These are phyloP conservation scores for Rhizoclosmatium sp. DNA, from an alignment of 192 early-diverging fungal species.

Conservation along the genomic window DNA sequence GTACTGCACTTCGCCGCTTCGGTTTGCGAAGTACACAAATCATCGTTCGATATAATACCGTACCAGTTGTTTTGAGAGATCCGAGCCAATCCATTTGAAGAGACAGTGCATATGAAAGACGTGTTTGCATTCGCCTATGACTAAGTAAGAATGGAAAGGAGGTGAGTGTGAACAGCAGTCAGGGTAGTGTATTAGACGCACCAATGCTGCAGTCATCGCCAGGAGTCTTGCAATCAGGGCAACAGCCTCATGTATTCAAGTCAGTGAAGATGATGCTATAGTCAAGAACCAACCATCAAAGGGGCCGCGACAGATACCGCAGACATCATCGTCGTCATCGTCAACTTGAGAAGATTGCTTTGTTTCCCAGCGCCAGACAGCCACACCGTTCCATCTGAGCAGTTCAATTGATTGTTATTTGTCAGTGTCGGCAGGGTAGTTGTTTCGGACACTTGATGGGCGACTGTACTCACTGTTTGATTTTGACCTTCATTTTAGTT, in stretches of 20 bases:
- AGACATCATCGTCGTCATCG: slow-evolving; percentile 85
- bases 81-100: slow-evolving; percentile 51
- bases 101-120: slow-evolving; percentile 96
- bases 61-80: slow-evolving; percentile 2
- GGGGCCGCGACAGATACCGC: slow-evolving; percentile 87
- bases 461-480: background rate
- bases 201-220: slow-evolving; percentile 50
- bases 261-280: background rate
- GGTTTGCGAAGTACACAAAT: too few species aligned
- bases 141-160: slow-evolving; percentile 37
- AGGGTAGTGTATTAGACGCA: background rate
- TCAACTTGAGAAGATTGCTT: slow-evolving; percentile 4
- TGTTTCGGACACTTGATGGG: background rate
- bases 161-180: background rate
- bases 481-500: slow-evolving; percentile 26
- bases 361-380: slow-evolving; percentile 89
- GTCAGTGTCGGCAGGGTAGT: background rate
- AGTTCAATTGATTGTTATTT: background rate
- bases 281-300: slow-evolving; percentile 70
- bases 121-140: slow-evolving; percentile 92
- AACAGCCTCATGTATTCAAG: slow-evolving; percentile 52
- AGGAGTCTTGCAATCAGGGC: slow-evolving; percentile 75
- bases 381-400: slow-evolving; percentile 77
- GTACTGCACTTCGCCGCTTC: too few species aligned
- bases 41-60: too few species aligned